Evolutionary conservation across 2,329 filamentous ascomycete genomes (phyloP), one percentile per base, ranked within the genome.

Genomic region (Hymenotorrendiella dingleyae): DNA sequence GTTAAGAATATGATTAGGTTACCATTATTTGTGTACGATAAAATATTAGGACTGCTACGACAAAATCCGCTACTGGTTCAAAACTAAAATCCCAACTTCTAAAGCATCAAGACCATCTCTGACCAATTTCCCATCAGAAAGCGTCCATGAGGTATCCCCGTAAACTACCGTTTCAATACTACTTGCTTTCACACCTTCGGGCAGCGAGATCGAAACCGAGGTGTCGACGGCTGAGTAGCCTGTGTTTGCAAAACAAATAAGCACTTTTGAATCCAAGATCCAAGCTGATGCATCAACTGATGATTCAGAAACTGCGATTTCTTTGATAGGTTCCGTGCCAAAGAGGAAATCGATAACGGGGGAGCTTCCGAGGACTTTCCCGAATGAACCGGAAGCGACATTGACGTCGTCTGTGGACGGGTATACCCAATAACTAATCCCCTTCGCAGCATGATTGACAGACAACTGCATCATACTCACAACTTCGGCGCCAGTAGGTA

Each of bases 361-460:
- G 0, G 52, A 21, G 2, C 29, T 50, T 11, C 64, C 63, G 7
- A 73, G 54, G 0, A 69, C 58, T 14, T 55, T 63, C 9, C 67
- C 68, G 42, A 76, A 48, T 10, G 43, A 33, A 7, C 58, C 60
- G 35, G 61, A 72, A 0, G 36, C 44, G n/a, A 44, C 17, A 36
- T 59, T 53, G 0, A 54, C 37, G 2, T 45, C 43, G 4, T 36
- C 12, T 1, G 49, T 54, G 8, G 67, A 66, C 0, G 71, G 71
- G 47, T 67, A 74, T 12, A 62, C 55, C 73, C 73, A 76, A 38
- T 57, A 56, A 0, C 48, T 66, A 28, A 74, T 62, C 0, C 67
- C 71, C 52, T 69, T 73, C 0, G 68, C 71, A 11, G 66, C 67
- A 47, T 73, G 69, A 47, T 72, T 72, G 30, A 74, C 46, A 37